phyloP scores from a whole-genome alignment of 2,329 filamentous ascomycete genomes.

The Trichoderma sp. region DNA sequence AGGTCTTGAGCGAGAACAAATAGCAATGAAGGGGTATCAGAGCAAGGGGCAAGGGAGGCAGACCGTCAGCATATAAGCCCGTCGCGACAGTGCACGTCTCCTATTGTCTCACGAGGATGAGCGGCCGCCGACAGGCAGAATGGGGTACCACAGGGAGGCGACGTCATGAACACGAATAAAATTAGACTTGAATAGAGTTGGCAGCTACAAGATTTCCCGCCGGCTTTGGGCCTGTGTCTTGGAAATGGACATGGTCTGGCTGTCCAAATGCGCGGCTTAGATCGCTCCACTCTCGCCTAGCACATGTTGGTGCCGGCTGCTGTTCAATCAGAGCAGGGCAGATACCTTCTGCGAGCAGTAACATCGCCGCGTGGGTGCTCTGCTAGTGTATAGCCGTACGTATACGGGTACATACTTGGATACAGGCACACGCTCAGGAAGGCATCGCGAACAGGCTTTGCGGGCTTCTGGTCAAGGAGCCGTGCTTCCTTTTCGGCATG shows the following conservation, averaged over 20 bases:
- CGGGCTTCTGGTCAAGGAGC: neutral
- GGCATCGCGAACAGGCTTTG: slow-evolving; percentile 4
- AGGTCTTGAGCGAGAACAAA: slow-evolving; percentile 15
- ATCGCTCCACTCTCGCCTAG: slow-evolving; percentile 15
- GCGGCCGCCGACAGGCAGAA: slow-evolving; percentile 24
- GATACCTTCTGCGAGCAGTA: slow-evolving; percentile 4
- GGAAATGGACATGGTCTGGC: slow-evolving; percentile 17
- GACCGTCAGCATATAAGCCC: slow-evolving; percentile 29
- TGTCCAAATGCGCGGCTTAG: slow-evolving; percentile 13
- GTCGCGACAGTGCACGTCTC: slow-evolving; percentile 8
- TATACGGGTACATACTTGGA: neutral
- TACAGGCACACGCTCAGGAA: neutral
- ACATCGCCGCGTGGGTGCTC: neutral
- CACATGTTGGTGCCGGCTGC: slow-evolving; percentile 17
- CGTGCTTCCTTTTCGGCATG: neutral
- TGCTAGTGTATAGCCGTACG: neutral
- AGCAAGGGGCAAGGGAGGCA: slow-evolving; percentile 19
- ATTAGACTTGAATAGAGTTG: slow-evolving; percentile 3
- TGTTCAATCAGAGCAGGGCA: slow-evolving; percentile 5
- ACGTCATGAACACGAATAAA: slow-evolving; percentile 30
- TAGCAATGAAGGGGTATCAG: slow-evolving; percentile 8
- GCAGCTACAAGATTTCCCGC: slow-evolving; percentile 10
- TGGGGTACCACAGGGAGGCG: slow-evolving; percentile 25
- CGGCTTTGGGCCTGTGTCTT: slow-evolving; percentile 12
- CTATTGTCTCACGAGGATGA: slow-evolving; percentile 27